phyloP scores from a whole-genome alignment of 2,329 filamentous ascomycete species.

The Hypoxylon sp. region DNA sequence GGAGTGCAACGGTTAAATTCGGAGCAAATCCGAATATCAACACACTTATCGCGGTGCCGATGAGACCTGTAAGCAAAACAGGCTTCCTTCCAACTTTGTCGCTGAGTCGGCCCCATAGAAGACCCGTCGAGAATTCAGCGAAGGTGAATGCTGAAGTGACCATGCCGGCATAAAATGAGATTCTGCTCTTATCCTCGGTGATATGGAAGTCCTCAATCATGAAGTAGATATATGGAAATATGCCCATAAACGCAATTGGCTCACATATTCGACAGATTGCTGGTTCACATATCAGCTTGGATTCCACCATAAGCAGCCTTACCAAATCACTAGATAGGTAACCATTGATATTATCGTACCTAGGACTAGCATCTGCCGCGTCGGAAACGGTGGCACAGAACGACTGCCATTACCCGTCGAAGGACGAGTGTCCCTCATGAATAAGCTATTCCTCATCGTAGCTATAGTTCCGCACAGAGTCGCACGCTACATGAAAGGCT shows the following conservation, averaged over 20 bases:
- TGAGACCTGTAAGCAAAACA: slow-evolving; percentile 87
- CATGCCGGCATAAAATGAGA: slow-evolving; percentile 94
- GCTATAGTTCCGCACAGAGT: slow-evolving; percentile 25
- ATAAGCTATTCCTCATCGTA: slow-evolving; percentile 47
- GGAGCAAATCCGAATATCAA: slow-evolving; percentile 91
- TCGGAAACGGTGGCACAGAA: slow-evolving; percentile 54
- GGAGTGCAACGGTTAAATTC: slow-evolving; percentile 83
- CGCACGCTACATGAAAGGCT: slow-evolving; percentile 39
- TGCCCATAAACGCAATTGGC: slow-evolving; percentile 99
- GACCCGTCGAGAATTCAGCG: slow-evolving; percentile 91
- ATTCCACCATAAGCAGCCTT: slow-evolving; percentile 12
- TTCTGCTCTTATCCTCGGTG: slow-evolving; percentile 80
- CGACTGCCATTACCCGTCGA: slow-evolving; percentile 32
- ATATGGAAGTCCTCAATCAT: slow-evolving; percentile 95
- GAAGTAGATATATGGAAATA: slow-evolving; percentile 98
- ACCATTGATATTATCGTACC: slow-evolving; percentile 48
- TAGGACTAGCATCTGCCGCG: slow-evolving; percentile 55
- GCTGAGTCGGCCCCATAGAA: slow-evolving; percentile 93
- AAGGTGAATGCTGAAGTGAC: slow-evolving; percentile 97
- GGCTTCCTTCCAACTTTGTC: slow-evolving; percentile 94
- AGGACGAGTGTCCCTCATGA: slow-evolving; percentile 43
- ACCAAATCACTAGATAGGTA: slow-evolving; percentile 9
- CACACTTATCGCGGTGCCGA: slow-evolving; percentile 93
- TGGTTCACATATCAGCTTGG: slow-evolving; percentile 54
- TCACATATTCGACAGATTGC: slow-evolving; percentile 96